Base-by-base conservation (phyloP, 768 basidiomycete genomes). In the Lactarius tabidus region DNA sequence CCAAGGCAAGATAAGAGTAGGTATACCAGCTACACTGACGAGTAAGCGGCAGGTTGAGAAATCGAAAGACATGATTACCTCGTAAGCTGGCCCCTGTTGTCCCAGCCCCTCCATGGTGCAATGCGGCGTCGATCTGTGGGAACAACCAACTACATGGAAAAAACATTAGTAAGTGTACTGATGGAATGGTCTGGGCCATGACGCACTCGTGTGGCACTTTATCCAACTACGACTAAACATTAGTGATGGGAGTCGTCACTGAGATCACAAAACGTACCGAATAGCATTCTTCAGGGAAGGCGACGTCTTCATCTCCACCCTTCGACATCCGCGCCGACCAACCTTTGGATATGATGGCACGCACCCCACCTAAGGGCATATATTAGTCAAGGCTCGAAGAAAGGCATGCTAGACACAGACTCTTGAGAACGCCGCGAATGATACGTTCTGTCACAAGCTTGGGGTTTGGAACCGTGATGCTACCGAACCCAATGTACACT, bases 401-500 rank as follows among this genome's bases (percentile, higher is more conserved):
- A 33, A 3, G 17, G 15, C 10, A 62, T 33, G 36, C 33, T 18
- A n/a, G 18, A 43, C 18, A 74, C 81, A 20, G 62, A 85, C 85
- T 84, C 71, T 82, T 84, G 53, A 84, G 71, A 15, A 87, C 86
- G 1, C 85, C 86, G 62, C 84, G 80, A 59, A 87, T 79, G 57
- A 89, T 84, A 33, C 77, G 79, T 38, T 77, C 75, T 2, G 85
- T 85, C 67, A 87, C 79, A 8, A 77, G 77, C 57, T 78, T 77
- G 1, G 86, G 84, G 69, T 82, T 71, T 10, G 86, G 85, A 2
- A 89, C 86, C 6, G 85, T 86, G 63, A 89, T 87, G 36, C 84
- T 85, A 1, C 87, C 87, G 67, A 88, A 88, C 3, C 87, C 86
- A 57, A 89, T 87, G 70, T 89, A 89, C 3, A 89, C 87, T 54